Base-by-base conservation (phyloP, 805 yeast species). In the Spathaspora sp. region DNA sequence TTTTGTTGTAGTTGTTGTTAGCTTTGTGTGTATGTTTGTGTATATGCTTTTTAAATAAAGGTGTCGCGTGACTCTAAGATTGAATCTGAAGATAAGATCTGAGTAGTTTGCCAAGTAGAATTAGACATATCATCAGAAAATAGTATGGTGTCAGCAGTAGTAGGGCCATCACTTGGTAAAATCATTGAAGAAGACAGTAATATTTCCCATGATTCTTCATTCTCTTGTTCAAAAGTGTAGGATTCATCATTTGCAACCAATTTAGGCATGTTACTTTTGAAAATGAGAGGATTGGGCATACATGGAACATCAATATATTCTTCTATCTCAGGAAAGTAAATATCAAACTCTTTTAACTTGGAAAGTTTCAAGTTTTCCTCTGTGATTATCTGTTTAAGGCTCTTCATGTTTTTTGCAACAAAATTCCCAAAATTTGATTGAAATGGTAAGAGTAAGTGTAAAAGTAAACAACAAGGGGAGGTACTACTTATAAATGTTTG, bases 261-360 rank as follows among this genome's bases (percentile, higher is more conserved):
- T 16, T 32, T 49, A 14, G 53, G 53, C 53, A 50, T 50, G 2
- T 20, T 10, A 8, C 8, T 42, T 7, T 35, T 35, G 18, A 11
- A 49, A n/a, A 20, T 35, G 32, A 31, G 45, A 3, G 42, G 9
- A n/a, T 38, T 46, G 16, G 55, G 55, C 20, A 46, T 42, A 19
- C 8, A 31, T 18, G 47, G 39, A 6, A 46, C 52, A 3, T 44
- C 52, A 19, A 48, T 17, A 44, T 44, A 52, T 12, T 44, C 18
- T 17, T 49, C 40, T 16, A 52, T 31, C 7, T 49, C 44, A 7
- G 44, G 19, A 23, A 44, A 46, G 32, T 35, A 32, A 8, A 54
- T 39, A 20, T 48, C 50, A 52, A 52, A 54, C 17, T 54, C 44
- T 19, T 26, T 39, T 18, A 54, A 42, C 26, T 44, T 54, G 4